Base-by-base conservation (phyloP, 2,329 filamentous ascomycete genomes). In the Fusarium caatingaense region DNA sequence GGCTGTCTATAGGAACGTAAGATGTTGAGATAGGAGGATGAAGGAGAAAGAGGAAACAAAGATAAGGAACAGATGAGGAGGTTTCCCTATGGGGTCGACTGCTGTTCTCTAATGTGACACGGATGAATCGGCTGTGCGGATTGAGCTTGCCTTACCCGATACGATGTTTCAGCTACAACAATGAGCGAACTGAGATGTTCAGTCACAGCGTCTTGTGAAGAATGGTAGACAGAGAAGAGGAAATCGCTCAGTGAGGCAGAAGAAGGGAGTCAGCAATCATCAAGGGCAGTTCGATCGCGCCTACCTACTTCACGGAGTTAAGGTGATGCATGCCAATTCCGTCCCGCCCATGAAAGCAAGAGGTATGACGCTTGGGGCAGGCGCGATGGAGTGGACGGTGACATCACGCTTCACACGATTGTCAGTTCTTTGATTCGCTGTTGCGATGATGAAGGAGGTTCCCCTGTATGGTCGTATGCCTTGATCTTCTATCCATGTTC, bases 401-500 rank as follows among this genome's bases (percentile, higher is more conserved):
- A 69, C 62, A 69, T 69, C 62, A 69, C 67, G 42, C 53, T 64
- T 56, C 50, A 44, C 60, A 61, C 34, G 49, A 25, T 47, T 42
- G 18, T 27, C 27, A 15, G 47, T 42, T 10, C 10, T 45, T 53
- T 21, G 23, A 18, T 4, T 18, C 23, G 25, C 6, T 5, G 27
- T 27, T 13, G 6, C 16, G 27, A 28, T 32, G 11, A 9, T 37
- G 27, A 9, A 21, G 18, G 20, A 21, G 30, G 28, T 4, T 37
- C 9, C 20, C 27, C 16, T 50, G 32, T 45, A 34, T 44, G 21
- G 28, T 21, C 6, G 12, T 7, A 15, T 40, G 20, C 23, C 20
- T 16, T 41, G n/a, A n/a, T 42, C 16, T 27, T 28, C 15, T 16
- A 10, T 25, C 41, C 34, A 37, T 16, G 10, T 42, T 21, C 27